Evolutionary conservation across 129 eudicot species (phyloP), one percentile per base, ranked within the genome.

Genomic region (Erigeron canadensis): DNA sequence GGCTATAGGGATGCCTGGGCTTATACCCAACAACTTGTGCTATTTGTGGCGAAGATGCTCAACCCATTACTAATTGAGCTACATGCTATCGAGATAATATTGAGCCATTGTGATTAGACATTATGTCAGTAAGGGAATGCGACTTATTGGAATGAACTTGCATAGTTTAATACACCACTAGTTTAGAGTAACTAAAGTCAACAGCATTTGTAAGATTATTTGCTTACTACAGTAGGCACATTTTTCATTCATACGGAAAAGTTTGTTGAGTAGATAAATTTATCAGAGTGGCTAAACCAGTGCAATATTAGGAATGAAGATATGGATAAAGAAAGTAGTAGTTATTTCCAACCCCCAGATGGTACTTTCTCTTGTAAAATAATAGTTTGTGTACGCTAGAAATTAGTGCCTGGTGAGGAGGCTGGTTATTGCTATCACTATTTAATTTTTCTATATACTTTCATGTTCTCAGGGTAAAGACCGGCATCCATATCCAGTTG

Each of bases 401-500:
- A 66, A 60, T 43, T 59, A 67, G 63, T 58, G 62, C 45, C 15
- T 61, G 17, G 37, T 28, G 16, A 42, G 69, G 69, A 13, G 73
- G 16, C 54, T 57, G 13, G 13, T 43, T 28, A 65, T 51, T 74
- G 43, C 13, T 37, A 63, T 21, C 45, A 63, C 16, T 22, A 65
- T 41, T 45, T 48, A 60, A 40, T 60, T 40, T 37, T 6, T 34
- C 43, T 44, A 37, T 63, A 39, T 55, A 12, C 63, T 70, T 66
- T 54, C n/a, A 61, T 71, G 10, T 55, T 71, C 65, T 78, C 93
- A 95, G 99, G 97, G 97, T 19, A 88, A 86, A 80, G 99, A 95
- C 43, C 87, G 97, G 18, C 87, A 95, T 80, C 97, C 99, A 10
- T 90, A 87, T 79, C 99, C 97, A 69, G 84, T 90, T 83, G 99